These are phyloP conservation scores for Adansonia rubrostipa DNA, from an alignment of 441 rosid species.

Conservation along the genomic window DNA sequence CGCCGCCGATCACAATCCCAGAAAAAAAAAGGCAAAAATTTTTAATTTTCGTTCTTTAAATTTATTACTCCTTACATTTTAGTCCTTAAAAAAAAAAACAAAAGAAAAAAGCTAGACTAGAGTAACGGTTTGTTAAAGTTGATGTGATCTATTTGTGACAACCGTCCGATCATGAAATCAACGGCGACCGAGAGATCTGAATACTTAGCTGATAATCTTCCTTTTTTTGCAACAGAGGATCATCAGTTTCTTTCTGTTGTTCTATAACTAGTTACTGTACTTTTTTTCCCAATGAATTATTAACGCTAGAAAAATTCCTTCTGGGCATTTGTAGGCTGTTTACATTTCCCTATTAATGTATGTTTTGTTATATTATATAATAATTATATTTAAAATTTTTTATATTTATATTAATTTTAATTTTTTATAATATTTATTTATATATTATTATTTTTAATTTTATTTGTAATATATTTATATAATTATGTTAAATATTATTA, in stretches of 20 bases:
- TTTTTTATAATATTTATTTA: no score
- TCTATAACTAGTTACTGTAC: constrained; percentile 23
- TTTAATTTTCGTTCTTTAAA: not conserved
- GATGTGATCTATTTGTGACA: no score
- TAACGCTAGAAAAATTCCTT: not conserved
- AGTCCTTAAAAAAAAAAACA: not conserved
- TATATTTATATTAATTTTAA: no score
- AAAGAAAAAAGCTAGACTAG: not conserved
- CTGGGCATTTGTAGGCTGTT: no score
- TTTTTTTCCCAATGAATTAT: constrained; percentile 16
- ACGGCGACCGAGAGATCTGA: constrained; percentile 28
- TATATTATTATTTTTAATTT: no score
- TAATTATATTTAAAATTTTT: no score
- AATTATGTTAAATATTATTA: no score
- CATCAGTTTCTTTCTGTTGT: constrained; percentile 35
- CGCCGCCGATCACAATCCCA: constrained; percentile 5
- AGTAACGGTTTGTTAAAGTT: not conserved
- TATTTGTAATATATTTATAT: no score
- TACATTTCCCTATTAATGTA: no score
- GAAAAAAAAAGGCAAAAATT: not conserved
- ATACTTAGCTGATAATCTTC: constrained; percentile 30
- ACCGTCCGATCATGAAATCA: no score
- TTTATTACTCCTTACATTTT: not conserved
- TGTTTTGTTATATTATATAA: no score
- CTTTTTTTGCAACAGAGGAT: constrained; percentile 44